Percentiles rank a stretch among this genome's conserved stretches.
Evolutionary conservation across 148 eudicot genomes (phyloP).

Genomic region (Vaccinium corymbosum): DNA sequence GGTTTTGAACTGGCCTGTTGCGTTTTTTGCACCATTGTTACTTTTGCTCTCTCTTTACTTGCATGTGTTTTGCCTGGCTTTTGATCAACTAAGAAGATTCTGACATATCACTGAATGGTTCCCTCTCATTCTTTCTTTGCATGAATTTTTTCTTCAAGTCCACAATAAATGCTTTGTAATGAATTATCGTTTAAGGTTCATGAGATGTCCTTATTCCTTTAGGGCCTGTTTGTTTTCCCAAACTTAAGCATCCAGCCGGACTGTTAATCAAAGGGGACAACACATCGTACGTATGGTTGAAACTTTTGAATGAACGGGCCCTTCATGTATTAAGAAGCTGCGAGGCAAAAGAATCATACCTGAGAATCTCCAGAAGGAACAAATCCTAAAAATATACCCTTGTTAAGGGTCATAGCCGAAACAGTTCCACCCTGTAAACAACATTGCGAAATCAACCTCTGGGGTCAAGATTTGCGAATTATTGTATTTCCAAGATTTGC

Average conservation of each 20-base stretch:
- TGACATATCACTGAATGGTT: background rate
- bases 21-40: background rate
- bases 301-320: background rate
- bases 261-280: background rate
- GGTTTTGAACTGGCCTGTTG: background rate
- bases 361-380: conserved; percentile 80
- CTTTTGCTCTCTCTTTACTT: background rate
- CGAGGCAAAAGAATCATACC: conserved; percentile 35
- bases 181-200: background rate
- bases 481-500: background rate
- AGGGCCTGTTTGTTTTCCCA: background rate
- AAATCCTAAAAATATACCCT: conserved; percentile 90
- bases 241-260: background rate
- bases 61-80: background rate
- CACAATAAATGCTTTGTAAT: background rate
- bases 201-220: background rate
- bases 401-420: conserved; percentile 88
- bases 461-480: background rate
- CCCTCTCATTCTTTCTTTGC: background rate
- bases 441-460: background rate
- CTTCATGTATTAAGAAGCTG: background rate
- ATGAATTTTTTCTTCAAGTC: background rate
- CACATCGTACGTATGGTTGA: background rate
- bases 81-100: conserved; percentile 1
- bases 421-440: conserved; percentile 82